Percentiles rank a stretch among this genome's conserved stretches.
Evolutionary conservation across 768 basidiomycete species (phyloP).

Genomic region (Candolleomyces efflorescens): DNA sequence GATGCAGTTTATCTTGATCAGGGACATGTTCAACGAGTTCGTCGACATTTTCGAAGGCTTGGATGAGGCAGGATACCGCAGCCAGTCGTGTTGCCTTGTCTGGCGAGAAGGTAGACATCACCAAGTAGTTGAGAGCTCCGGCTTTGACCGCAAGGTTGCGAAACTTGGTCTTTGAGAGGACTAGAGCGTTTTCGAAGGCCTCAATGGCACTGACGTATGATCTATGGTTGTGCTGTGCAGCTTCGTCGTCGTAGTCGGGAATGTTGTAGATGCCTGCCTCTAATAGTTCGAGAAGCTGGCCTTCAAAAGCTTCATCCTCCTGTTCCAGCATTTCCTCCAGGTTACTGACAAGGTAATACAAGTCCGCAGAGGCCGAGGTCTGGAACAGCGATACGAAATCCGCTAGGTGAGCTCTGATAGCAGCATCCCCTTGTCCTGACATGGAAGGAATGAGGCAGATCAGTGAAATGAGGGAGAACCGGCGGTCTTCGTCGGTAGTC

Average conservation of each 20-base stretch:
- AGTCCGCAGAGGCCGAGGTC: too few relatives aligned
- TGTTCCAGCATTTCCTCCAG: not conserved
- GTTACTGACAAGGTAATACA: too few relatives aligned
- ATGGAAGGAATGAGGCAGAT: too few relatives aligned
- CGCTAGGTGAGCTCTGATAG: too few relatives aligned
- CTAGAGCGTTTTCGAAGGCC: not conserved
- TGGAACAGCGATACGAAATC: too few relatives aligned
- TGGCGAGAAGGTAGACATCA: not conserved
- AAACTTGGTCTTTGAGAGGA: not conserved
- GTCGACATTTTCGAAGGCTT: not conserved
- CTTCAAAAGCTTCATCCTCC: not conserved
- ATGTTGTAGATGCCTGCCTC: not conserved
- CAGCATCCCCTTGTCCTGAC: too few relatives aligned
- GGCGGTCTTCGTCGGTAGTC: too few relatives aligned
- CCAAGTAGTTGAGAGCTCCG: not conserved
- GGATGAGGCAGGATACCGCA: not conserved
- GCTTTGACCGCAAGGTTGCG: not conserved
- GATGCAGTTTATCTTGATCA: not conserved
- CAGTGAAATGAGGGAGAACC: too few relatives aligned
- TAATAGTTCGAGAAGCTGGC: not conserved
- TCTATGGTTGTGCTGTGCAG: not conserved
- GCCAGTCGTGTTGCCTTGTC: not conserved
- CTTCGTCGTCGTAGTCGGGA: constrained; percentile 1
- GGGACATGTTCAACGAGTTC: not conserved
- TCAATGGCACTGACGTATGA: not conserved